Conservation (phyloP, 306 rosid species). For the Begonia fuchsioides region DNA sequence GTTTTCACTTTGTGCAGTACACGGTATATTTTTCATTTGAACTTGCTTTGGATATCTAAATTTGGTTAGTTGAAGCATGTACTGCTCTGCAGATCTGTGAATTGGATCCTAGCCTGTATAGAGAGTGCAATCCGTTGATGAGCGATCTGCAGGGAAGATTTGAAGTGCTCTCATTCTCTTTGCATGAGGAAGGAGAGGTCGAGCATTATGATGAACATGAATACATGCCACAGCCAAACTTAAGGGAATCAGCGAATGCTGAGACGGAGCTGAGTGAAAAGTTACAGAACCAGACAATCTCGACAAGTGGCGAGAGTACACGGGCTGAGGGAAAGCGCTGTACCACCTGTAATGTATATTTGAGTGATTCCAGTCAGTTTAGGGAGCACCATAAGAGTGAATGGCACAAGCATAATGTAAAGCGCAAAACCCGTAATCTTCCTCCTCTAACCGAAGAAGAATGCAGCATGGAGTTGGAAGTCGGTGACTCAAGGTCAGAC, state of each 20-base stretch:
- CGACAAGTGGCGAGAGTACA: slow-evolving; percentile 16
- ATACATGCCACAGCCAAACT: slow-evolving; percentile 21
- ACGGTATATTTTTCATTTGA: no score
- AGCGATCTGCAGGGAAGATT: slow-evolving; percentile 53
- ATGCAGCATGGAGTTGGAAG: slow-evolving; percentile 46
- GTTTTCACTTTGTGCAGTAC: neutral
- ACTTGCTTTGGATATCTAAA: no score
- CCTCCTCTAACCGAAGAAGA: slow-evolving; percentile 75
- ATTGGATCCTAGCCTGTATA: slow-evolving; percentile 73
- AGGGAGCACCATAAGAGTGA: slow-evolving; percentile 89
- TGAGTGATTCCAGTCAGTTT: slow-evolving; percentile 47
- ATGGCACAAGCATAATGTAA: slow-evolving; percentile 89
- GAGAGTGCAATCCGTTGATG: slow-evolving; percentile 64
- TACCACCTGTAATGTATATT: slow-evolving; percentile 41
- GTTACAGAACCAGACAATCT: slow-evolving; percentile 49
- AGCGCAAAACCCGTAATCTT: slow-evolving; percentile 68
- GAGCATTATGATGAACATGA: slow-evolving; percentile 60
- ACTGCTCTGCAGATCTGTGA: slow-evolving; percentile 40
- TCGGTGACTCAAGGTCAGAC: slow-evolving; percentile 49
- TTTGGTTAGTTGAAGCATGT: no score
- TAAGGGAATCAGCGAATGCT: slow-evolving; percentile 30
- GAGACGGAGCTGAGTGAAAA: slow-evolving; percentile 41
- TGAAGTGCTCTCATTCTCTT: slow-evolving; percentile 78
- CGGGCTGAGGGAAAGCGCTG: slow-evolving; percentile 58
- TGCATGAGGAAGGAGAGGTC: slow-evolving; percentile 62